These are phyloP conservation scores for Tolypocladium tundrense DNA, from an alignment of 2,329 filamentous ascomycete species.

Conservation along the genomic window DNA sequence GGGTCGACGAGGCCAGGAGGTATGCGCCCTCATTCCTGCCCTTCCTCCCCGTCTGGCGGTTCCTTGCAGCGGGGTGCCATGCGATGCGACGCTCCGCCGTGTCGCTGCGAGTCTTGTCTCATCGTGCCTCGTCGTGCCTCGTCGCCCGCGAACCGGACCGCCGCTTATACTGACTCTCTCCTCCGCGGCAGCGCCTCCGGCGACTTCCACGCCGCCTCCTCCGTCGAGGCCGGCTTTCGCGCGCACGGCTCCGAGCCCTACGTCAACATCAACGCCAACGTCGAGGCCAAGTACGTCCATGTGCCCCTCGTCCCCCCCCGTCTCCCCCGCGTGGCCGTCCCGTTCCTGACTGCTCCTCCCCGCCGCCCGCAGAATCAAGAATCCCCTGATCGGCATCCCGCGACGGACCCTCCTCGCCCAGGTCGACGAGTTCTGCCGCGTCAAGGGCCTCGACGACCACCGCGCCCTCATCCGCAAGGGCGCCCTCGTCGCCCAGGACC, in stretches of 20 bases:
- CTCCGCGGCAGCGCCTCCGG: slow-evolving; percentile 11
- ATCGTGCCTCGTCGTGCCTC: neutral
- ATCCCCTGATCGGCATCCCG: slow-evolving; percentile 42
- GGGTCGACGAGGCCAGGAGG: slow-evolving; percentile 3
- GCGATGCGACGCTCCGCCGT: neutral
- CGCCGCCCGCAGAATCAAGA: slow-evolving; percentile 25
- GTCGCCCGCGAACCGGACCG: neutral
- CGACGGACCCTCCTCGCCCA: slow-evolving; percentile 38
- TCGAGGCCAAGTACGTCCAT: slow-evolving; percentile 31
- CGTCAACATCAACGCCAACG: slow-evolving; percentile 34
- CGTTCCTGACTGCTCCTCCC: slow-evolving; percentile 7
- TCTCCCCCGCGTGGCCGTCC: neutral
- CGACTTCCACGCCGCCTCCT: slow-evolving; percentile 17
- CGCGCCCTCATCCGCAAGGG: slow-evolving; percentile 53
- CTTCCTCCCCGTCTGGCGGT: neutral
- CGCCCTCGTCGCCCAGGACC: slow-evolving; percentile 64
- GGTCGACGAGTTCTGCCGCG: slow-evolving; percentile 51
- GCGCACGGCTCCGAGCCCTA: slow-evolving; percentile 18
- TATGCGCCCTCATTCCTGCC: neutral
- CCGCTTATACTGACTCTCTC: neutral
- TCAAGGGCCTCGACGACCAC: slow-evolving; percentile 49
- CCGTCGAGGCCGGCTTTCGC: slow-evolving; percentile 25
- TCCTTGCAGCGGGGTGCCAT: slow-evolving; percentile 2
- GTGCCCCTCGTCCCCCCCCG: neutral
- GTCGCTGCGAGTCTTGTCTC: neutral